These are phyloP conservation scores for Rhizopogon hawkerae DNA, from an alignment of 1,284 basidiomycete genomes.

Conservation along the genomic window DNA sequence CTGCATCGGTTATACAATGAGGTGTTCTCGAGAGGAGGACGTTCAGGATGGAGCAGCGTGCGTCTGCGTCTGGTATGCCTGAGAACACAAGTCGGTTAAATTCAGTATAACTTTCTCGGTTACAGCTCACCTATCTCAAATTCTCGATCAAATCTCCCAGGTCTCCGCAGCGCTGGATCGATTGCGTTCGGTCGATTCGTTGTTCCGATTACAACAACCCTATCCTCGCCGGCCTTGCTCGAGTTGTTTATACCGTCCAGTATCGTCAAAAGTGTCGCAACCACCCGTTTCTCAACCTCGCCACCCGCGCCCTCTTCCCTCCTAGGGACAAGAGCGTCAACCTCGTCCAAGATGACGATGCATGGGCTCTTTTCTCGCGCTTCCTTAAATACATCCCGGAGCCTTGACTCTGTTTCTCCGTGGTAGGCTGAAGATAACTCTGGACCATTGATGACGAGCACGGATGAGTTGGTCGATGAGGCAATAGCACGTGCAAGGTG, in stretches of 20 bases:
- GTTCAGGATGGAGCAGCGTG: constrained; percentile 75
- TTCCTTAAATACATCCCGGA: constrained; percentile 84
- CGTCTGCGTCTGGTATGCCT: constrained; percentile 86
- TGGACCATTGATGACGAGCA: constrained; percentile 88
- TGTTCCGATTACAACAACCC: constrained; percentile 93
- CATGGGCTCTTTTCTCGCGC: constrained; percentile 79
- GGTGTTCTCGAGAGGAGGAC: constrained; percentile 80
- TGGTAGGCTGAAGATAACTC: constrained; percentile 93
- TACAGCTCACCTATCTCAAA: constrained; percentile 79
- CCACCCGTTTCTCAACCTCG: constrained; percentile 93
- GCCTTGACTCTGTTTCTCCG: constrained; percentile 89
- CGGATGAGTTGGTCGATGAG: constrained; percentile 69
- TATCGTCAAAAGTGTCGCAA: constrained; percentile 90
- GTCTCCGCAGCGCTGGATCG: constrained; percentile 89
- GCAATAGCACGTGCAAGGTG: constrained; percentile 87
- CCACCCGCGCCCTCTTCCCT: constrained; percentile 83
- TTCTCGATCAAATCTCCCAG: constrained; percentile 93
- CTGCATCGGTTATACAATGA: constrained; percentile 52
- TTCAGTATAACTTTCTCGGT: constrained; percentile 1
- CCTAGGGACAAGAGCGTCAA: constrained; percentile 89
- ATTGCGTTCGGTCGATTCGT: constrained; percentile 97
- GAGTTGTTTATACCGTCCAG: constrained; percentile 86
- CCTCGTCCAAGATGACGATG: constrained; percentile 93
- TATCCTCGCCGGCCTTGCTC: constrained; percentile 32
- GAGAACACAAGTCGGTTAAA: constrained; percentile 8